Conservation (phyloP, 176 grass and related monocot species). For the Zoysia japonica region DNA sequence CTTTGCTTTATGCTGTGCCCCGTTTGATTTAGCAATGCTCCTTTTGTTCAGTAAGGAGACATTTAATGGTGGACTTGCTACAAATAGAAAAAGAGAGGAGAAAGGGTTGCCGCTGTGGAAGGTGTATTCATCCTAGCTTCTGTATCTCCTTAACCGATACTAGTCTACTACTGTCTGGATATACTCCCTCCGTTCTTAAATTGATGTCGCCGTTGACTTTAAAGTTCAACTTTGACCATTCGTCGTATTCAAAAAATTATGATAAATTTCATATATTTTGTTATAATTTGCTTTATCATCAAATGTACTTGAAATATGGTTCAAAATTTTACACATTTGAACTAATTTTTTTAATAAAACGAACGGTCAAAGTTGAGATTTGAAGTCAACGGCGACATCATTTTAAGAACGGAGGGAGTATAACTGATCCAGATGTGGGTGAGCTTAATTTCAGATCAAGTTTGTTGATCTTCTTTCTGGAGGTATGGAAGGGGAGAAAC, state of each 20-base stretch:
- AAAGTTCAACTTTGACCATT: no score
- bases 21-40: constrained; percentile 13
- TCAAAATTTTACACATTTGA: no score
- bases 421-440: constrained; percentile 9
- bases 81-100: constrained; percentile 65
- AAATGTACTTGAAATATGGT: no score
- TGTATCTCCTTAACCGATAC: neutral
- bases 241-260: no score
- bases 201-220: no score
- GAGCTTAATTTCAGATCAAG: constrained; percentile 51
- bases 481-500: constrained; percentile 41
- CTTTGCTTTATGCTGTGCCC: constrained; percentile 9
- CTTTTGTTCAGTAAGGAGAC: constrained; percentile 66
- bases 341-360: no score
- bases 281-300: no score
- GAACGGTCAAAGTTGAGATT: no score
- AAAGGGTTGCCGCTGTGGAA: constrained; percentile 55
- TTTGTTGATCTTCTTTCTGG: constrained; percentile 71
- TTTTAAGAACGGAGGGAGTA: no score
- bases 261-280: no score
- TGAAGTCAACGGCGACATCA: no score
- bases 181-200: neutral
- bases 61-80: constrained; percentile 49
- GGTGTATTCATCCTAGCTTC: constrained; percentile 33
- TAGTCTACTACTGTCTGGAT: neutral